Conservation (phyloP, 129 eudicot species). For the Smallanthus sonchifolius region DNA sequence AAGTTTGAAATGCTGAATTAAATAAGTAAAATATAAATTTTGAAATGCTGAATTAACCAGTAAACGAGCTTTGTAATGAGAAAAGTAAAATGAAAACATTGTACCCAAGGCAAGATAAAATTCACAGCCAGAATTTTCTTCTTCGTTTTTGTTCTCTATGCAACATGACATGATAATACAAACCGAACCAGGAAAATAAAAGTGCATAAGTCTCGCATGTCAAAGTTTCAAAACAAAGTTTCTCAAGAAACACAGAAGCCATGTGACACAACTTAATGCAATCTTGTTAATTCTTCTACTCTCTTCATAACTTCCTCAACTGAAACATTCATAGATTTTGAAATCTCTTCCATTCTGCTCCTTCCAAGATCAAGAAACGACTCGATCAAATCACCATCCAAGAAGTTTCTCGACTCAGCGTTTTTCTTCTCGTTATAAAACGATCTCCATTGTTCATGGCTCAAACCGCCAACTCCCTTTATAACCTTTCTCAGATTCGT, state of each 20-base stretch:
- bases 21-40: too few species aligned
- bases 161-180: conserved; percentile 22
- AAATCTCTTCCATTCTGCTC: conserved; percentile 74
- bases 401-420: conserved; percentile 64
- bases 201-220: background rate
- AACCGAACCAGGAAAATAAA: background rate
- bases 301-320: conserved; percentile 94
- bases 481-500: conserved; percentile 68
- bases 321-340: conserved; percentile 63
- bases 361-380: conserved; percentile 87
- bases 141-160: background rate
- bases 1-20: too few species aligned
- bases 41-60: too few species aligned
- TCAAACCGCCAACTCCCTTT: conserved; percentile 94
- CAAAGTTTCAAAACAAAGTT: background rate
- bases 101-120: too few species aligned
- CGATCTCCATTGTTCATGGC: conserved; percentile 96
- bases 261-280: conserved; percentile 41
- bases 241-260: background rate
- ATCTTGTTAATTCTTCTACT: conserved; percentile 89
- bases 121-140: background rate
- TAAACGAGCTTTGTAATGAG: too few species aligned
- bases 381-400: conserved; percentile 92
- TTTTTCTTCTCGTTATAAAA: conserved; percentile 90
- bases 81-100: too few species aligned